Evolutionary conservation across 306 rosid species (phyloP).

Genomic region (Medicago arabica): DNA sequence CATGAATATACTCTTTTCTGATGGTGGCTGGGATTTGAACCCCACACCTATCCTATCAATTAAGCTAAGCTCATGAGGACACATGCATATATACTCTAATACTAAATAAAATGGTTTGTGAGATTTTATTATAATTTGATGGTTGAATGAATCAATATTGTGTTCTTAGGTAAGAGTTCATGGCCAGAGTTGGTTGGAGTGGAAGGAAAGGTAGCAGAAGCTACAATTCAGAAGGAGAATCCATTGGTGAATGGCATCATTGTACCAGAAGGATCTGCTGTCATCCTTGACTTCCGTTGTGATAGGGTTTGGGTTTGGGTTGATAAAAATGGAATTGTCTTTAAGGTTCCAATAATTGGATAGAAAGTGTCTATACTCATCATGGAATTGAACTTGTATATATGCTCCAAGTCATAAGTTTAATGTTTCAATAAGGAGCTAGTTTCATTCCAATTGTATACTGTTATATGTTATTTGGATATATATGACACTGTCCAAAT

Average conservation of each 20-base stretch:
- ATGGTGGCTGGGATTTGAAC: too few relatives aligned
- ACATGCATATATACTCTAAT: not conserved
- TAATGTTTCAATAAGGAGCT: not conserved
- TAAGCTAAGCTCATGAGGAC: too few relatives aligned
- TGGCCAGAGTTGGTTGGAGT: constrained; percentile 64
- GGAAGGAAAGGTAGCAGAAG: constrained; percentile 49
- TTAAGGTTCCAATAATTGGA: not conserved
- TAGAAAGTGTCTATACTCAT: not conserved
- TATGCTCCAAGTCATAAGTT: constrained; percentile 1
- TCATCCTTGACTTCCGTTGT: constrained; percentile 41
- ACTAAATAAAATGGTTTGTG: not conserved
- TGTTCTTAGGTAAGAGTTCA: constrained; percentile 53
- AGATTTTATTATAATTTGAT: not conserved
- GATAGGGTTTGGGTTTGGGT: constrained; percentile 64
- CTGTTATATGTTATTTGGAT: not conserved
- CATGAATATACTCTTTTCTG: too few relatives aligned
- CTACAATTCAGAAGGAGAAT: constrained; percentile 58
- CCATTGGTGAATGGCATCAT: constrained; percentile 40
- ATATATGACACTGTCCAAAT: too few relatives aligned
- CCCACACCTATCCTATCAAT: too few relatives aligned
- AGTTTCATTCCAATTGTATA: not conserved
- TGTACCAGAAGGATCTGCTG: constrained; percentile 35
- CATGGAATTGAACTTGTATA: too few relatives aligned
- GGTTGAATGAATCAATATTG: not conserved
- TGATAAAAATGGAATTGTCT: constrained; percentile 39